phyloP scores from a whole-genome alignment of 2,329 filamentous ascomycete species.

The Xylaria sp. region DNA sequence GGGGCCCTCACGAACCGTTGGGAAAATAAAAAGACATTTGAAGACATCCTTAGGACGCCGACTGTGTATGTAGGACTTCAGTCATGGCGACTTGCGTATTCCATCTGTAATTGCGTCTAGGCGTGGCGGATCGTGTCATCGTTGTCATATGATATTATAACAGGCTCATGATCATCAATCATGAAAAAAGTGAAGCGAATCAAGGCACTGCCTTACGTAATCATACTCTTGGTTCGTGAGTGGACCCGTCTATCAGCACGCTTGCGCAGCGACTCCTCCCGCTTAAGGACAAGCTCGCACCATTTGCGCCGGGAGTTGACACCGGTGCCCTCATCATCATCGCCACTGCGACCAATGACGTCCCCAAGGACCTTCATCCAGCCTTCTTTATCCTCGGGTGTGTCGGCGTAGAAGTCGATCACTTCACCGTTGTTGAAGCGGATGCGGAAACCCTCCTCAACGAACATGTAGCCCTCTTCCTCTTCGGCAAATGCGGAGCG shows the following conservation, averaged over 20 bases:
- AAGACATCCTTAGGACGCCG: slow-evolving; percentile 3
- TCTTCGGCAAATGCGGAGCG: slow-evolving; percentile 97
- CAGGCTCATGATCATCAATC: slow-evolving; percentile 30
- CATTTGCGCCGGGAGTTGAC: slow-evolving; percentile 61
- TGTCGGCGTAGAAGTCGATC: slow-evolving; percentile 98
- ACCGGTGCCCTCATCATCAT: slow-evolving; percentile 53
- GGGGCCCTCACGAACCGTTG: background rate
- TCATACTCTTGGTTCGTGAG: slow-evolving; percentile 64
- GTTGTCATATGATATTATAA: slow-evolving; percentile 7
- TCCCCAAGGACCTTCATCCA: slow-evolving; percentile 93
- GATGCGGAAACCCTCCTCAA: slow-evolving; percentile 98
- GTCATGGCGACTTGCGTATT: slow-evolving; percentile 2
- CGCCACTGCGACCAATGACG: slow-evolving; percentile 62
- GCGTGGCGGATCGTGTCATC: slow-evolving; percentile 21
- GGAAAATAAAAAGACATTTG: background rate
- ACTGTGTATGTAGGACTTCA: background rate
- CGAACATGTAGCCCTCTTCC: slow-evolving; percentile 99
- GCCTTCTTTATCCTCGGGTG: slow-evolving; percentile 81
- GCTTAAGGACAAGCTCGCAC: slow-evolving; percentile 71
- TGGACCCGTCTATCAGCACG: slow-evolving; percentile 59
- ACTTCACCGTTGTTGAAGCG: slow-evolving; percentile 98
- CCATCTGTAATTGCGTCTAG: background rate
- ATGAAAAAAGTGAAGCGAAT: slow-evolving; percentile 25
- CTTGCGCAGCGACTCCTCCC: slow-evolving; percentile 64
- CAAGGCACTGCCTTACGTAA: slow-evolving; percentile 46